A percentile compares a stretch with the other conserved stretches of the same genome.
These are phyloP conservation scores for Ophiocytium majus DNA, from an alignment of 352 stramenopile species.

Conservation along the genomic window DNA sequence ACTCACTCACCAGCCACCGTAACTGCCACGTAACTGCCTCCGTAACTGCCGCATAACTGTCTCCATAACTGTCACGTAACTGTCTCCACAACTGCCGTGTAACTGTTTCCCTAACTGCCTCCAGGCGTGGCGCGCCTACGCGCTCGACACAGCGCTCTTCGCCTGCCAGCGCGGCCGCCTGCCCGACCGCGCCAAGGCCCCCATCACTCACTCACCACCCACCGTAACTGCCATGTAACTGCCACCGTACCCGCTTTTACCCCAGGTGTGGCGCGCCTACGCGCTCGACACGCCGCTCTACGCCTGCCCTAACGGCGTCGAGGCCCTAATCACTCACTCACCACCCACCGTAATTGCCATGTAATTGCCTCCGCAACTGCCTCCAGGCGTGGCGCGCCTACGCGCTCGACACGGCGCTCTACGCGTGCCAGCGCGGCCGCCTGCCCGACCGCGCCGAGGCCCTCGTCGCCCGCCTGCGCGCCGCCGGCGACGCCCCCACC, in stretches of 20 bases:
- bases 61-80: background rate
- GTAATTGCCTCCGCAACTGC: too few relatives aligned
- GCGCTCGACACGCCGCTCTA: background rate
- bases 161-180: background rate
- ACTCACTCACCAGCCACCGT: too few relatives aligned
- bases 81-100: too few relatives aligned
- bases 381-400: background rate
- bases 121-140: background rate
- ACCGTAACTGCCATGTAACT: too few relatives aligned
- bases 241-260: too few relatives aligned
- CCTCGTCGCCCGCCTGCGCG: background rate
- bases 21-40: too few relatives aligned
- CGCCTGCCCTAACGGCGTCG: background rate
- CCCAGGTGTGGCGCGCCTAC: background rate
- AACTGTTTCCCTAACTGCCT: too few relatives aligned
- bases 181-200: background rate
- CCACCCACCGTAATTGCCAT: too few relatives aligned
- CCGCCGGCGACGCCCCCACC: background rate
- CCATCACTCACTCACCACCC: background rate
- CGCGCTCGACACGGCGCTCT: constrained; percentile 8
- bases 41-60: background rate
- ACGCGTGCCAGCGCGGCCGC: constrained; percentile 11
- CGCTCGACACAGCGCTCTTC: background rate
- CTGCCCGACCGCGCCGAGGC: constrained; percentile 9
- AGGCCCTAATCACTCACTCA: background rate